These are phyloP conservation scores for Chlorella ohadii DNA, from an alignment of 139 green algal species.

Conservation along the genomic window DNA sequence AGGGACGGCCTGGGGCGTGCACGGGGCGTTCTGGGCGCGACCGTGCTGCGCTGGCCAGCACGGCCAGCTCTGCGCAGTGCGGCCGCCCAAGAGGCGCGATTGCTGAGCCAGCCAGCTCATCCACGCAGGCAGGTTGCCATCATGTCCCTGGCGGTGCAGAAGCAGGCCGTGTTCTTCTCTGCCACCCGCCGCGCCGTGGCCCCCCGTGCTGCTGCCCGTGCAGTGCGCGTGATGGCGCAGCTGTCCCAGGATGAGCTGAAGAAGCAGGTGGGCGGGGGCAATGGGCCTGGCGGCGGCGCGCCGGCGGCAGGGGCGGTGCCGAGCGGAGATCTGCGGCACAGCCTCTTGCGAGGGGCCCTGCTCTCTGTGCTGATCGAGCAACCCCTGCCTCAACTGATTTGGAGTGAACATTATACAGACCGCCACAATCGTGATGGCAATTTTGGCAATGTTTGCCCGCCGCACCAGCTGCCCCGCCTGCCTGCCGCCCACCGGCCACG, in stretches of 20 bases:
- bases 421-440: too few relatives aligned
- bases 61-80: background rate
- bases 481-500: too few relatives aligned
- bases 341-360: too few relatives aligned
- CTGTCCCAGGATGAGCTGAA: slow-evolving; percentile 94
- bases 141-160: background rate
- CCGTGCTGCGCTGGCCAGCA: background rate
- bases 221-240: background rate
- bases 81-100: background rate
- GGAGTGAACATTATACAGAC: too few relatives aligned
- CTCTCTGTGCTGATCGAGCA: too few relatives aligned
- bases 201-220: background rate
- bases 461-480: background rate
- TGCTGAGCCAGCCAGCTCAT: background rate
- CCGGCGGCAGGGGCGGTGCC: background rate
- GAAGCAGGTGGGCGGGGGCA: slow-evolving; percentile 59
- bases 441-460: too few relatives aligned
- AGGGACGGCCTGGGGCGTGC: background rate
- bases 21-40: background rate
- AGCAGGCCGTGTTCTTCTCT: background rate
- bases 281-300: background rate
- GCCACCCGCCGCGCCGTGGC: background rate
- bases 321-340: too few relatives aligned
- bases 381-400: too few relatives aligned
- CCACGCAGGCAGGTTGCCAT: background rate